Conservation (phyloP, 2,329 filamentous ascomycete genomes). For the Ascochyta pisi region DNA sequence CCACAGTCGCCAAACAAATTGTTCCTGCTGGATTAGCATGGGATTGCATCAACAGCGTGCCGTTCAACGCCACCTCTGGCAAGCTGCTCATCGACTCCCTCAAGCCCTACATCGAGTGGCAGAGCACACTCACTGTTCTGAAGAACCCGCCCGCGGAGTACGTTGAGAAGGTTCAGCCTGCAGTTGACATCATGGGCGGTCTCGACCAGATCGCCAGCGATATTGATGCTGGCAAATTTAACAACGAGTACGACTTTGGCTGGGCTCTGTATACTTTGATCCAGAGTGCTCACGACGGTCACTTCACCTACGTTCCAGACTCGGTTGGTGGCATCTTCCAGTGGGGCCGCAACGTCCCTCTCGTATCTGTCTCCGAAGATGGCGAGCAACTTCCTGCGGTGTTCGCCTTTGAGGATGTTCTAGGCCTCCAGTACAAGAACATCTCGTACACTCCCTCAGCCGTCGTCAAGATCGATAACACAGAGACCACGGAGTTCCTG, state of each 20-base stretch:
- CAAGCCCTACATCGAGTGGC: conserved; percentile 55
- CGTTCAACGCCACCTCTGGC: conserved; percentile 52
- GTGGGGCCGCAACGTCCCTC: conserved; percentile 55
- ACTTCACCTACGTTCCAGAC: conserved; percentile 65
- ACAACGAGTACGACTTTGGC: conserved; percentile 55
- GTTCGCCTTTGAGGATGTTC: conserved; percentile 60
- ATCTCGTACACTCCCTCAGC: conserved; percentile 57
- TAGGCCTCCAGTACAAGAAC: conserved; percentile 53
- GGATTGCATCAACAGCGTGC: conserved; percentile 54
- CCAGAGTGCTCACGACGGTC: conserved; percentile 67
- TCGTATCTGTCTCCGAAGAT: conserved; percentile 68
- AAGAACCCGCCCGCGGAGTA: conserved; percentile 56
- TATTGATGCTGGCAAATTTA: conserved; percentile 46
- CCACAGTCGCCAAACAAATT: conserved; percentile 20
- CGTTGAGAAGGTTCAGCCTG: conserved; percentile 53
- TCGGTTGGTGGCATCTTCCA: conserved; percentile 59
- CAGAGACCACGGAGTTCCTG: conserved; percentile 58
- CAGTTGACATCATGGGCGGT: conserved; percentile 53
- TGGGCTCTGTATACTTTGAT: conserved; percentile 62
- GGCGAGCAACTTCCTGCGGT: conserved; percentile 65
- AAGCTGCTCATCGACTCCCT: conserved; percentile 50
- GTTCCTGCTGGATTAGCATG: conserved; percentile 55
- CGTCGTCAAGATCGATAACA: conserved; percentile 63
- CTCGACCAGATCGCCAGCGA: conserved; percentile 50
- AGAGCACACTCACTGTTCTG: conserved; percentile 54